Conservation (phyloP, 2,329 filamentous ascomycete species). For the Drechslerella coelobrocha region DNA sequence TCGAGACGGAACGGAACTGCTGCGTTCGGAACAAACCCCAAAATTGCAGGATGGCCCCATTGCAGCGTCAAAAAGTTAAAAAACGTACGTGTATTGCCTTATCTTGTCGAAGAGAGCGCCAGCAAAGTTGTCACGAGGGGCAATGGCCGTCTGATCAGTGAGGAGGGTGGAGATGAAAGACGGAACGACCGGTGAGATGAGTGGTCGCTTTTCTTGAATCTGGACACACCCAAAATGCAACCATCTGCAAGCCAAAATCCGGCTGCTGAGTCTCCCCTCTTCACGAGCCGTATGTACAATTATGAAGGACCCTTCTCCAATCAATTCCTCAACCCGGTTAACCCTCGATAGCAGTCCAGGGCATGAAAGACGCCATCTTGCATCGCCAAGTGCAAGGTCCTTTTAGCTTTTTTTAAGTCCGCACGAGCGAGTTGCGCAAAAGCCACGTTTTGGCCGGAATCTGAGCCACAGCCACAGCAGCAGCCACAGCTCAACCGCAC, state of each 20-base stretch:
- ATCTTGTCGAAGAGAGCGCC: background rate
- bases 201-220: too few relatives aligned
- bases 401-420: background rate
- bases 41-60: too few relatives aligned
- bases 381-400: slow-evolving; percentile 15
- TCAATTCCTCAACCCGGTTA: slow-evolving; percentile 12
- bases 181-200: too few relatives aligned
- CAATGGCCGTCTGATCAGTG: background rate
- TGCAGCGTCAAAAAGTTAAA: slow-evolving; percentile 18
- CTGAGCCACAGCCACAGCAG: slow-evolving; percentile 4
- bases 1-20: too few relatives aligned
- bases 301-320: slow-evolving; percentile 15
- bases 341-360: slow-evolving; percentile 1
- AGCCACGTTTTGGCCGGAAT: slow-evolving; percentile 26
- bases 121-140: background rate
- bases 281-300: too few relatives aligned
- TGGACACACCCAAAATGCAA: too few relatives aligned
- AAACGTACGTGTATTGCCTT: too few relatives aligned
- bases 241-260: background rate
- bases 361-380: slow-evolving; percentile 21
- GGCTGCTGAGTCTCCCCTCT: background rate
- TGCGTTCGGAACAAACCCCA: too few relatives aligned
- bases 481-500: too few relatives aligned
- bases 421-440: slow-evolving; percentile 28
- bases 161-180: background rate